Conservation (phyloP, 2,329 filamentous ascomycete genomes). For the Orbilia blumenaviensis region DNA sequence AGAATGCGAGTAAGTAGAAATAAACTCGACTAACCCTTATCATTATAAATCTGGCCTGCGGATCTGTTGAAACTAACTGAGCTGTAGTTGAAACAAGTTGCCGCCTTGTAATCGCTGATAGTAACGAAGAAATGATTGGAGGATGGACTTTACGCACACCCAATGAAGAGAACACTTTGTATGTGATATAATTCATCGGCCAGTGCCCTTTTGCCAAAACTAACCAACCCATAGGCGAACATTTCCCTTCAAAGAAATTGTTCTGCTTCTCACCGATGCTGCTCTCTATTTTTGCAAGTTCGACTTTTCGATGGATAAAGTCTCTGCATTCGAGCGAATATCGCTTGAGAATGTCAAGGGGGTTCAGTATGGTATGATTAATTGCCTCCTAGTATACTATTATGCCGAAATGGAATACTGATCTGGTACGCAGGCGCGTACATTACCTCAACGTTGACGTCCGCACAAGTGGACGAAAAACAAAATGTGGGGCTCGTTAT, state of each 20-base stretch:
- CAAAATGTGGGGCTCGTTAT: conserved; percentile 87
- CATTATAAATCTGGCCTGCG: too few species aligned
- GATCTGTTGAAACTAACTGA: not conserved
- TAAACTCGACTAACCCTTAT: too few species aligned
- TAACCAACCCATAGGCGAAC: conserved; percentile 64
- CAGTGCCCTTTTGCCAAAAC: not conserved
- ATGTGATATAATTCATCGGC: not conserved
- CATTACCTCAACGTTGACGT: conserved; percentile 84
- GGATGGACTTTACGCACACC: conserved; percentile 91
- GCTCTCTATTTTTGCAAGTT: conserved; percentile 90
- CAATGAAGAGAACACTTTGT: conserved; percentile 61
- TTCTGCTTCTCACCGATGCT: conserved; percentile 83
- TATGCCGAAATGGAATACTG: not conserved
- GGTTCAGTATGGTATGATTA: conserved; percentile 72
- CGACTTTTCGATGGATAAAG: conserved; percentile 94
- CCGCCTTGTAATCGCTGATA: conserved; percentile 83
- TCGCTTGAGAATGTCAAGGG: conserved; percentile 76
- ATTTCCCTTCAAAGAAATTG: conserved; percentile 83
- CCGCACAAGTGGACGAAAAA: conserved; percentile 77
- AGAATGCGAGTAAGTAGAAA: conserved; percentile 71
- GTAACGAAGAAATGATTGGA: conserved; percentile 82
- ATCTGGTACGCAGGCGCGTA: conserved; percentile 68
- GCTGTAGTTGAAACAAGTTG: conserved; percentile 76
- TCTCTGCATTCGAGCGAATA: conserved; percentile 88
- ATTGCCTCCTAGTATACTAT: not conserved